These are phyloP conservation scores for Fusarium vanettenii DNA, from an alignment of 2,329 filamentous ascomycete species.

Conservation along the genomic window DNA sequence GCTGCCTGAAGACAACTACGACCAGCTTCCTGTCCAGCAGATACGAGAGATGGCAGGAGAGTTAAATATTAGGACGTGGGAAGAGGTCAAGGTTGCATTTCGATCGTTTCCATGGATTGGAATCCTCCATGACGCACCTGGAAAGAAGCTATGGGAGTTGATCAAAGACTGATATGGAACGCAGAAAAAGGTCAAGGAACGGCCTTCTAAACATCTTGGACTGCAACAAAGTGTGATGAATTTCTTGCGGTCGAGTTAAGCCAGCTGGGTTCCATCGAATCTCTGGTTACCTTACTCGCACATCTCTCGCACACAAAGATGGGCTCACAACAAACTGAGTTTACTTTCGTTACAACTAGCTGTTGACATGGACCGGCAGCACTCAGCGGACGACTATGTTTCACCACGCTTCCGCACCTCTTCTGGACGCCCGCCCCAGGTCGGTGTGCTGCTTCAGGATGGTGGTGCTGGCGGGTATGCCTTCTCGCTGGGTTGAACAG, in stretches of 20 bases:
- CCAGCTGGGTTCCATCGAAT: neutral
- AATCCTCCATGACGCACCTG: constrained; percentile 17
- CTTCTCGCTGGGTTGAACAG: neutral
- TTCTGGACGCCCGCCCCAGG: neutral
- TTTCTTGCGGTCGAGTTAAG: neutral
- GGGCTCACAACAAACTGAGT: neutral
- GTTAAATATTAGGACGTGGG: constrained; percentile 10
- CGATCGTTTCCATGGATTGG: constrained; percentile 31
- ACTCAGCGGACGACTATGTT: neutral
- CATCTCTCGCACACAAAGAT: neutral
- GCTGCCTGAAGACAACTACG: neutral
- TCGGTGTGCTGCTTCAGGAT: neutral
- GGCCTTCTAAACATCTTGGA: neutral
- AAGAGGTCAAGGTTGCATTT: neutral
- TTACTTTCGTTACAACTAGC: too few species aligned
- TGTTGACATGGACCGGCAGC: neutral
- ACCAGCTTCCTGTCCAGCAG: neutral
- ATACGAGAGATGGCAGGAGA: neutral
- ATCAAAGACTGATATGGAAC: neutral
- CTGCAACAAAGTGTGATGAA: neutral
- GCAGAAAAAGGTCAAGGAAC: neutral
- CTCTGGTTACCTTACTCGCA: neutral
- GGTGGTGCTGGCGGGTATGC: neutral
- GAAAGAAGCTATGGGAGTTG: constrained; percentile 23
- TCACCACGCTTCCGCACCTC: neutral